Evolutionary conservation across 768 basidiomycete genomes (phyloP), one percentile per base, ranked within the genome.

Genomic region (Amanita muscaria): DNA sequence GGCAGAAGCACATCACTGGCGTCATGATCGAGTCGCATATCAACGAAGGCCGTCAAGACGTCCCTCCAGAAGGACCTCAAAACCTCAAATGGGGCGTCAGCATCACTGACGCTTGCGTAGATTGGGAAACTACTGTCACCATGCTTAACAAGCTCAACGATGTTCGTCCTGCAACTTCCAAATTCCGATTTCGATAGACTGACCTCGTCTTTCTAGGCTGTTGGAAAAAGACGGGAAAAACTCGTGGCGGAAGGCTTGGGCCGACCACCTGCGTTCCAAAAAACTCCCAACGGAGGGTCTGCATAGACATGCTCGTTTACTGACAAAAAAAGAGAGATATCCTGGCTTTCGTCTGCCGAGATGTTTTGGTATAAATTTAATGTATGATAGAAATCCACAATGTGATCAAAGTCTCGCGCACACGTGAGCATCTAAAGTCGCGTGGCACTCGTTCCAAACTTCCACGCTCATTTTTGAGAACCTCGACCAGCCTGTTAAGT

Each of bases 11-110:
- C 54, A 84, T 99, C 63, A 88, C 88, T 4, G 94, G 94, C 36
- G 90, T 97, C 46, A 98, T 99, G 94, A 77, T 99, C 59, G 94
- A 99, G 67, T 88, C 84, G 10, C 86, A 97, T 62, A 82, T 99
- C 64, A 83, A 87, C 57, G 84, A 82, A 40, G 94, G 94, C 15
- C 70, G 81, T 48, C 94, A 99, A 67, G 86, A 91, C 53, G 86
- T 94, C 11, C 92, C 94, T 2, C 52, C 71, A 2, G 71, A 67
- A 33, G 86, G 91, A 5, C 82, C 84, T 0, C 52, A 64, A 14
- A 74, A 59, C 7, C 73, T 92, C 53, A 88, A 85, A 62, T 68
- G 81, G 46, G 88, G 88, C 42, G 78, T 93, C 43, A 84, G 80
- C 50, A 92, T 94, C 59, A 96, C 91, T 0, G 91, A 96, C 52